Evolutionary conservation across 2,329 filamentous ascomycete genomes (phyloP).

Genomic region (Ilyonectria sp.): DNA sequence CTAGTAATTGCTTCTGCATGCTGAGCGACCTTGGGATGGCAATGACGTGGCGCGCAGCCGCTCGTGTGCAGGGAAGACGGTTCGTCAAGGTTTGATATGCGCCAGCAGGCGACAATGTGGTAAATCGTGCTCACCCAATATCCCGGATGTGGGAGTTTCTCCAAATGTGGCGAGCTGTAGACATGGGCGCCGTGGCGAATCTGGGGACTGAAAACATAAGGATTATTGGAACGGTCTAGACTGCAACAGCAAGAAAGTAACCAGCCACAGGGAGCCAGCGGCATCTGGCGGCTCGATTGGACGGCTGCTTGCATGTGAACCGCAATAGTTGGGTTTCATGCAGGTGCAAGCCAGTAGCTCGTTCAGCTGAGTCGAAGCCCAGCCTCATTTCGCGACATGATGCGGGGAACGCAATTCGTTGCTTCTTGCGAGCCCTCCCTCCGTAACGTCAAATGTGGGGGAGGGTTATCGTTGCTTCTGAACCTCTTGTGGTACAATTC

Average conservation of each 20-base stretch:
- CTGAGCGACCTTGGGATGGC: background rate
- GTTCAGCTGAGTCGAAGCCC: slow-evolving; percentile 6
- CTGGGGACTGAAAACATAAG: background rate
- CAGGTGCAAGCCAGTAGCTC: slow-evolving; percentile 1
- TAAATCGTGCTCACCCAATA: background rate
- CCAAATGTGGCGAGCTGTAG: background rate
- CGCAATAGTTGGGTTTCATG: background rate
- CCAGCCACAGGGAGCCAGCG: background rate
- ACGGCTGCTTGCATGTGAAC: background rate
- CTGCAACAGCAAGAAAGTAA: background rate
- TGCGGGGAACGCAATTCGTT: background rate
- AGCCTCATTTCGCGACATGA: slow-evolving; percentile 6
- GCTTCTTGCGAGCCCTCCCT: slow-evolving; percentile 1
- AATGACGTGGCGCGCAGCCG: background rate
- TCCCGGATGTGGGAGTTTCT: background rate
- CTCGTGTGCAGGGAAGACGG: background rate
- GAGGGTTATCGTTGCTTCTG: slow-evolving; percentile 7
- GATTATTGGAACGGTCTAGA: background rate
- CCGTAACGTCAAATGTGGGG: slow-evolving; percentile 3
- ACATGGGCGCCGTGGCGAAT: background rate
- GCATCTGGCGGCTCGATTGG: background rate
- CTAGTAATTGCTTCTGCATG: background rate
- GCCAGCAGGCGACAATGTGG: background rate
- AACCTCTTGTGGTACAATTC: slow-evolving; percentile 11
- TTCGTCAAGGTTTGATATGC: background rate